These are phyloP conservation scores for Colletotrichum noveboracense DNA, from an alignment of 2,329 filamentous ascomycete species.

Conservation along the genomic window DNA sequence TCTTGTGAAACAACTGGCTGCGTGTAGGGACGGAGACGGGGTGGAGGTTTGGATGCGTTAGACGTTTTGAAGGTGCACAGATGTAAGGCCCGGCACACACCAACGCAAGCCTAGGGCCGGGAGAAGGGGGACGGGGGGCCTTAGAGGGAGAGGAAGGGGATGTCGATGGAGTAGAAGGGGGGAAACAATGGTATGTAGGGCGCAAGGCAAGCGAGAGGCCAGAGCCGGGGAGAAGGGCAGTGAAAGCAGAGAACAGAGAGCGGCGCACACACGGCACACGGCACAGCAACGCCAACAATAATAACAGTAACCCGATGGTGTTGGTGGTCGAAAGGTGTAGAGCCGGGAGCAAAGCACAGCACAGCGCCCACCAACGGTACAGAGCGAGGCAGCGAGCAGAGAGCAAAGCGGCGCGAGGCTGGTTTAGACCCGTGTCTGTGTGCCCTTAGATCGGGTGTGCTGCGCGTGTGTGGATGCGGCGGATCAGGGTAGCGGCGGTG, in stretches of 20 bases:
- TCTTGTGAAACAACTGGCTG: slow-evolving; percentile 34
- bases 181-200: background rate
- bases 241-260: background rate
- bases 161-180: background rate
- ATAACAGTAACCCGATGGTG: background rate
- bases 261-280: background rate
- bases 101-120: slow-evolving; percentile 1
- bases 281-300: background rate
- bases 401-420: slow-evolving; percentile 2
- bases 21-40: slow-evolving; percentile 24
- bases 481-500: background rate
- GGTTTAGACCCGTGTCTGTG: slow-evolving; percentile 3
- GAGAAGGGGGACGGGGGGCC: background rate
- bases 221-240: background rate
- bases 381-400: background rate
- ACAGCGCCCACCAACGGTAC: background rate
- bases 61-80: slow-evolving; percentile 24
- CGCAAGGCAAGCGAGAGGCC: background rate
- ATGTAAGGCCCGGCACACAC: slow-evolving; percentile 11
- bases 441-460: background rate
- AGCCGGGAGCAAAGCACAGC: background rate
- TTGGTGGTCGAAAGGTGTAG: background rate
- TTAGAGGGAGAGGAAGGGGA: background rate
- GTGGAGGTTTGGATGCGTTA: slow-evolving; percentile 21
- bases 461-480: slow-evolving; percentile 4